These are phyloP conservation scores for Aegilops sharonensis DNA, from an alignment of 176 grass and related monocot species.

Conservation along the genomic window DNA sequence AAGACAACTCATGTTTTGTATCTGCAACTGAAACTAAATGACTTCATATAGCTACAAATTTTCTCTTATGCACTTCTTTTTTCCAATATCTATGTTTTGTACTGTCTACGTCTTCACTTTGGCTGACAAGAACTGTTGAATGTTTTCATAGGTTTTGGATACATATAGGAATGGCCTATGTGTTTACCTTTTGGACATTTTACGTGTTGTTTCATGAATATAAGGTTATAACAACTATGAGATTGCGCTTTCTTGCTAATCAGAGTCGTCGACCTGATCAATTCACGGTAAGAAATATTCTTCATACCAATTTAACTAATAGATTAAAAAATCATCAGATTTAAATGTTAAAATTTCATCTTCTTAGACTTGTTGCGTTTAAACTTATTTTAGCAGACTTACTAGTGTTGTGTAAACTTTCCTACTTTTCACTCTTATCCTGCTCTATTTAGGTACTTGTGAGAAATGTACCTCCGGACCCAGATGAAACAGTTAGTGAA, in stretches of 20 bases:
- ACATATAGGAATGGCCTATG: conserved; percentile 75
- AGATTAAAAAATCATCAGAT: background rate
- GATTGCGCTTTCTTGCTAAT: conserved; percentile 87
- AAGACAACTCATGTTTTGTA: background rate
- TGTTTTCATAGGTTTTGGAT: conserved; percentile 68
- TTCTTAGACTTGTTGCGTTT: background rate
- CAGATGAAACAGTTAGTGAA: conserved; percentile 92
- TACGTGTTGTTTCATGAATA: conserved; percentile 81
- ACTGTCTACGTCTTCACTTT: background rate
- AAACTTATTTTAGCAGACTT: background rate
- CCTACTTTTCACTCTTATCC: background rate
- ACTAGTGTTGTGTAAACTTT: background rate
- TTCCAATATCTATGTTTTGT: background rate
- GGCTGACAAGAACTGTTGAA: conserved; percentile 14
- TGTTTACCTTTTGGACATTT: conserved; percentile 86
- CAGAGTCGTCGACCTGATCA: conserved; percentile 83
- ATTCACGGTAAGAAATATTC: conserved; percentile 69
- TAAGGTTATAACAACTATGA: conserved; percentile 77
- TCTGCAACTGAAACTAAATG: background rate
- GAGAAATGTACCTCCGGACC: conserved; percentile 85
- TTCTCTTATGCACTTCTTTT: background rate
- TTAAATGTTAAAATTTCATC: conserved; percentile 14
- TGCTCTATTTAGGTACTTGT: conserved; percentile 73
- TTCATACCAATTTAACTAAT: background rate
- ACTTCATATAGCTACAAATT: conserved; percentile 27